Percentiles rank a stretch among this genome's conserved stretches.
Conservation (phyloP, 1,139 yeast species). For the Magnusiomyces suaveolens region DNA sequence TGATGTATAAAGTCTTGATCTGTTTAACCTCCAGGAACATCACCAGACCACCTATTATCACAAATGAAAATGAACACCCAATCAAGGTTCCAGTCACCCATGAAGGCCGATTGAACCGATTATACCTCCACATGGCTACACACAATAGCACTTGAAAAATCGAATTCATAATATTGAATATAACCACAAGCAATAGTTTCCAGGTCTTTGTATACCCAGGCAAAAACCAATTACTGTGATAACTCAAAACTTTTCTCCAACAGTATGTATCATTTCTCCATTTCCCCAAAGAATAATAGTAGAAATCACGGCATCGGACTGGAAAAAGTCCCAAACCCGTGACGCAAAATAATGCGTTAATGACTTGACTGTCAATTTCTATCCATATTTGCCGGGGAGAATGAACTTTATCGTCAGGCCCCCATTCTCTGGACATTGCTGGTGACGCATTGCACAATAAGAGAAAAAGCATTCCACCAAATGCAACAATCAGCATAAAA, state of each 20-base stretch:
- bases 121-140: slow-evolving; percentile 20
- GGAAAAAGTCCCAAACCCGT: slow-evolving; percentile 22
- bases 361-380: slow-evolving; percentile 21
- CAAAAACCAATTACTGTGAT: slow-evolving; percentile 18
- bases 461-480: slow-evolving; percentile 23
- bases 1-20: slow-evolving; percentile 7
- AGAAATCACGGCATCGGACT: slow-evolving; percentile 17
- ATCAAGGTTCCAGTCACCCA: slow-evolving; percentile 20
- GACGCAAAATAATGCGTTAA: slow-evolving; percentile 20
- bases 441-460: slow-evolving; percentile 21
- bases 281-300: slow-evolving; percentile 16
- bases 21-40: slow-evolving; percentile 13
- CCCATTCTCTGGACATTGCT: slow-evolving; percentile 19
- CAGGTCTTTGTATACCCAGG: slow-evolving; percentile 15
- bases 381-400: slow-evolving; percentile 21
- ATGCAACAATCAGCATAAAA: slow-evolving; percentile 19
- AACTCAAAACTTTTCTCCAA: slow-evolving; percentile 9
- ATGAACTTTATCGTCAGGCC: slow-evolving; percentile 18
- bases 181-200: slow-evolving; percentile 16
- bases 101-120: slow-evolving; percentile 19
- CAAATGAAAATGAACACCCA: slow-evolving; percentile 17
- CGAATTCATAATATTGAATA: slow-evolving; percentile 18
- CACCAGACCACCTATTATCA: slow-evolving; percentile 13
- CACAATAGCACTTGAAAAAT: slow-evolving; percentile 17
- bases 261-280: not conserved